Evolutionary conservation across 495 filamentous ascomycete species (phyloP), one percentile per base, ranked within the genome.

Genomic region (Thermochaetoides thermophila): DNA sequence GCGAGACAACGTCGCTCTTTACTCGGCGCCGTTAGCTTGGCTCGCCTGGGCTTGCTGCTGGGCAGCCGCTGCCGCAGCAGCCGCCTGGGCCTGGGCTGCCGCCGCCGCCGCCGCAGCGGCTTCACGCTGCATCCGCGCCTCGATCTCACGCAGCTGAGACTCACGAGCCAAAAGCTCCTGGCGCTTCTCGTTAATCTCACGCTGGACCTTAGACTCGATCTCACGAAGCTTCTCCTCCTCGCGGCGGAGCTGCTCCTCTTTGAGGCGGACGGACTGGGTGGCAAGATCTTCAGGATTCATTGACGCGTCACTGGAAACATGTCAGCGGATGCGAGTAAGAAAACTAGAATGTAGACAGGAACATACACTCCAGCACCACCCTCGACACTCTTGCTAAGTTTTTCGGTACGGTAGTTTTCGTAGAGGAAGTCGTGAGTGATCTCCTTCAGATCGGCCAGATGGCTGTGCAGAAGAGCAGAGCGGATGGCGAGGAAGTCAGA

Each of bases 381-480:
- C 50, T 94, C 86, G 34, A 95, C 87, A 56, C 85, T 93, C 81
- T 96, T 97, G 71, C 82, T 91, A 42, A 97, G 77, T 64, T 95
- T 95, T 79, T 97, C 91, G 49, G 89, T 97, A 81, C 89, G 83
- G 71, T 97, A 97, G 66, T 97, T 97, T 56, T 97, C 89, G 56
- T 97, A 97, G 21, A 97, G 72, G 80, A 97, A 97, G 53, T 96
- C 89, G 56, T 97, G 91, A 21, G 89, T 97, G 52, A 97, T 97
- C 52, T 97, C 89, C 74, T 97, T 97, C 40, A 97, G 64, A 56
- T 97, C 89, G 17, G 87, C 89, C 37, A 97, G 68, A 68, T 97
- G 89, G 61, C 81, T 89, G 69, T 97, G 91, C 31, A 97, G 70
- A 22, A 97, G 74, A 33, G 89, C 89, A 31, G 85, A 94, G 55